Evolutionary conservation across 495 filamentous ascomycete species (phyloP).

Genomic region (Hypoxylon cercidicola): DNA sequence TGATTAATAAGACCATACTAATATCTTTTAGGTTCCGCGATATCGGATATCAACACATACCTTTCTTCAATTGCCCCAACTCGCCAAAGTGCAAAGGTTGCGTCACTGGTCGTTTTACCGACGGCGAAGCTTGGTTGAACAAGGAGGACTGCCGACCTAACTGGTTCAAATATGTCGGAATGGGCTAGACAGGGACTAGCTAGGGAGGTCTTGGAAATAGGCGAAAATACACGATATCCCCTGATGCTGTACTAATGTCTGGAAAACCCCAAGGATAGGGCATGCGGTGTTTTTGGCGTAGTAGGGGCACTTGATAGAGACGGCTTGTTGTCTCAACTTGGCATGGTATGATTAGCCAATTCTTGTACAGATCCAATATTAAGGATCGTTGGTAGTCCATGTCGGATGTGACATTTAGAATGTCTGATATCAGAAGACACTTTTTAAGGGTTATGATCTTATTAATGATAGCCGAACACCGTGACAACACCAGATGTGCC

Average conservation of each 20-base stretch:
- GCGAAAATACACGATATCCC: slow-evolving; percentile 32
- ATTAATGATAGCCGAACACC: slow-evolving; percentile 59
- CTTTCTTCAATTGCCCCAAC: slow-evolving; percentile 98
- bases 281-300: slow-evolving; percentile 43
- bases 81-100: slow-evolving; percentile 94
- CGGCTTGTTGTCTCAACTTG: slow-evolving; percentile 31
- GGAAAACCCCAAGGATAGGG: slow-evolving; percentile 37
- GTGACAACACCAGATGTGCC: slow-evolving; percentile 65
- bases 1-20: slow-evolving; percentile 26
- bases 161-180: slow-evolving; percentile 95
- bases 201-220: slow-evolving; percentile 17
- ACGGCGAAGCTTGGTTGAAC: slow-evolving; percentile 83
- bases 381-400: slow-evolving; percentile 17
- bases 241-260: slow-evolving; percentile 42
- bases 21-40: slow-evolving; percentile 85
- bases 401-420: slow-evolving; percentile 18
- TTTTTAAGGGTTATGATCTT: slow-evolving; percentile 1
- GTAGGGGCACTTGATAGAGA: slow-evolving; percentile 37
- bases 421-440: slow-evolving; percentile 11
- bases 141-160: slow-evolving; percentile 95
- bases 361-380: slow-evolving; percentile 23
- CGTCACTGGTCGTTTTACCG: slow-evolving; percentile 82
- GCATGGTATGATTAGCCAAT: slow-evolving; percentile 19
- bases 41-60: slow-evolving; percentile 98
- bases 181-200: slow-evolving; percentile 62